Percentiles rank a stretch among this genome's conserved stretches.
phyloP scores from a whole-genome alignment of 1,284 basidiomycete genomes.

The Fistulina hepatica region DNA sequence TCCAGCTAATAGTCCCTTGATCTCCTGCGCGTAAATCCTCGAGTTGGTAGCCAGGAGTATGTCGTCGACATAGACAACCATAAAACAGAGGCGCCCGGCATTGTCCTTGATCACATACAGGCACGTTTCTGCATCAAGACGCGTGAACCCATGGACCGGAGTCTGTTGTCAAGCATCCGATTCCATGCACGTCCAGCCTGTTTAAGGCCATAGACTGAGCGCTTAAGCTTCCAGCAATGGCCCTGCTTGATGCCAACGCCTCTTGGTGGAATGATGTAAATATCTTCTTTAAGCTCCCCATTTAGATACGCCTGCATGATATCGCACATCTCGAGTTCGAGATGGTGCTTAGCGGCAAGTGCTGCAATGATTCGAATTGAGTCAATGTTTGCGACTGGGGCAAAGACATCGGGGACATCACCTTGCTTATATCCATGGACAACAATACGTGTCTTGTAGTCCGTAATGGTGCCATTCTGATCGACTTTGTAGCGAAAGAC shows the following conservation, averaged over 20 bases:
- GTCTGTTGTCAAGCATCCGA: conserved; percentile 11
- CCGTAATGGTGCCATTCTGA: conserved; percentile 10
- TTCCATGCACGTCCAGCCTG: conserved; percentile 19
- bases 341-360: conserved; percentile 20
- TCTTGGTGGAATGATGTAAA: conserved; percentile 14
- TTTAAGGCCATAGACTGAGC: conserved; percentile 18
- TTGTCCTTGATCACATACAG: conserved; percentile 14
- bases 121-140: conserved; percentile 17
- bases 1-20: conserved; percentile 12
- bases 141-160: conserved; percentile 15
- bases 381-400: conserved; percentile 22
- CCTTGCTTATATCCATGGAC: conserved; percentile 13
- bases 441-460: conserved; percentile 13
- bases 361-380: conserved; percentile 24
- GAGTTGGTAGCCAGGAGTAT: conserved; percentile 14
- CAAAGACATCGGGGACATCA: conserved; percentile 24
- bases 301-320: conserved; percentile 25
- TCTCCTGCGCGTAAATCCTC: conserved; percentile 11
- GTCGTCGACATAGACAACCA: conserved; percentile 19
- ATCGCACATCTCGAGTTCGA: conserved; percentile 26
- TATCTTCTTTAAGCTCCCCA: conserved; percentile 13
- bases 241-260: conserved; percentile 11
- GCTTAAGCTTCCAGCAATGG: conserved; percentile 13
- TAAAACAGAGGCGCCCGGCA: conserved; percentile 11
- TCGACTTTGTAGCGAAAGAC: conserved; percentile 7